Percentiles rank a stretch among this genome's conserved stretches.
Evolutionary conservation across 768 basidiomycete genomes (phyloP).

Genomic region (Tulasnella sp.): DNA sequence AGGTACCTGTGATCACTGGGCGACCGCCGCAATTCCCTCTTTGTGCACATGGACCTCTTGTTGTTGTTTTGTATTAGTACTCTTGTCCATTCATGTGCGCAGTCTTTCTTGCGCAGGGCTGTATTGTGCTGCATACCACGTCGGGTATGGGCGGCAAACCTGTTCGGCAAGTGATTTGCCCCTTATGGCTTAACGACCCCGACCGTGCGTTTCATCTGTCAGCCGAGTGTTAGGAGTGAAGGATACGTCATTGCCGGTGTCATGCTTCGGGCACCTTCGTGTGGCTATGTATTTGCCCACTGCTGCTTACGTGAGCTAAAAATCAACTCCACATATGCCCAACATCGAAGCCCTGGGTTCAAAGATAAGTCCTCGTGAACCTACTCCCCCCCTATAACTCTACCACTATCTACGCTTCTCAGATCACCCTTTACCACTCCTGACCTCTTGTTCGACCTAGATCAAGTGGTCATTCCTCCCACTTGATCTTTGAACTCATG

Average conservation of each 20-base stretch:
- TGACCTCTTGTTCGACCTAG: neutral
- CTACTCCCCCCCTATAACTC: neutral
- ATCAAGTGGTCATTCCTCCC: neutral
- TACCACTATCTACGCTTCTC: neutral
- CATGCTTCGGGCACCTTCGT: neutral
- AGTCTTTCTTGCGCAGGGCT: neutral
- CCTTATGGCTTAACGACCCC: neutral
- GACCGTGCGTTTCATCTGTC: neutral
- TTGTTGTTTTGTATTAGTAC: too few relatives aligned
- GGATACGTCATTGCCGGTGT: slow-evolving; percentile 5
- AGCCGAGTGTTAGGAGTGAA: neutral
- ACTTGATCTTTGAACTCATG: neutral
- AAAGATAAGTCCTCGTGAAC: neutral
- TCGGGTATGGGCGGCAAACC: neutral
- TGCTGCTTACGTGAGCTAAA: neutral
- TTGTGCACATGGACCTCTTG: too few relatives aligned
- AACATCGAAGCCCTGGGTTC: neutral
- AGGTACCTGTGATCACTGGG: too few relatives aligned
- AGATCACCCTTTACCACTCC: slow-evolving; percentile 2
- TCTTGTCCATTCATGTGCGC: neutral
- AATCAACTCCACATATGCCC: neutral
- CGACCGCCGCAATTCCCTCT: neutral
- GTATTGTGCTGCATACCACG: neutral
- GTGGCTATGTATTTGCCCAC: neutral
- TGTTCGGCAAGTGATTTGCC: slow-evolving; percentile 5